Conservation (phyloP, 805 yeast genomes). For the Danielia reshetovae region DNA sequence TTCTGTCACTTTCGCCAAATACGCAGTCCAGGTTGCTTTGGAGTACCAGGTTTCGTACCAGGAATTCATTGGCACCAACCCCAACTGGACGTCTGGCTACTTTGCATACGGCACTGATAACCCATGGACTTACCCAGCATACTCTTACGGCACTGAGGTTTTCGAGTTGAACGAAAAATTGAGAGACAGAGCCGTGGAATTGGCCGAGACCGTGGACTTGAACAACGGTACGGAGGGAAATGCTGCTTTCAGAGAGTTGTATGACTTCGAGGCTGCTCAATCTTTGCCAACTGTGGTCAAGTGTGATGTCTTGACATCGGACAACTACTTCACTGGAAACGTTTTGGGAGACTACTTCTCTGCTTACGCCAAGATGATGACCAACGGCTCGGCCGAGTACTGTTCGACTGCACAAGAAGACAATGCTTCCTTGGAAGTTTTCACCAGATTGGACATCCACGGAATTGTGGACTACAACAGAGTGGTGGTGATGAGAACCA, state of each 20-base stretch:
- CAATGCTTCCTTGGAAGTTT: slow-evolving; percentile 58
- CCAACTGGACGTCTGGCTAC: slow-evolving; percentile 60
- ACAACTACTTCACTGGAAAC: slow-evolving; percentile 56
- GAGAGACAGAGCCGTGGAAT: slow-evolving; percentile 52
- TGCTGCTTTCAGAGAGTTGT: slow-evolving; percentile 43
- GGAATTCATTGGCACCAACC: slow-evolving; percentile 23
- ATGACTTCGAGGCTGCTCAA: slow-evolving; percentile 49
- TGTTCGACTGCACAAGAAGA: slow-evolving; percentile 67
- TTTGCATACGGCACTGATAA: slow-evolving; percentile 50
- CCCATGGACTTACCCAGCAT: slow-evolving; percentile 48
- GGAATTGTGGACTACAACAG: slow-evolving; percentile 57
- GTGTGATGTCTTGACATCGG: slow-evolving; percentile 61
- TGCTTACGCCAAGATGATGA: slow-evolving; percentile 43
- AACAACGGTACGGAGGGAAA: slow-evolving; percentile 44
- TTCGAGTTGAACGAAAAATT: slow-evolving; percentile 57
- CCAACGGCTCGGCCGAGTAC: slow-evolving; percentile 58
- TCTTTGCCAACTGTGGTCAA: slow-evolving; percentile 43
- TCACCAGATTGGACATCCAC: slow-evolving; percentile 49
- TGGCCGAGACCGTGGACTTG: slow-evolving; percentile 45
- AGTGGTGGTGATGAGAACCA: slow-evolving; percentile 57
- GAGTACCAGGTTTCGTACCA: slow-evolving; percentile 55
- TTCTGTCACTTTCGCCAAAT: slow-evolving; percentile 56
- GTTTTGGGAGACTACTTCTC: slow-evolving; percentile 48
- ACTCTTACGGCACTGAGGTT: slow-evolving; percentile 61
- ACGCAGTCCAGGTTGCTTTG: slow-evolving; percentile 57